Conservation (phyloP, 225 moss, liverwort and hornwort genomes). For the Sphagnum tenellum region DNA sequence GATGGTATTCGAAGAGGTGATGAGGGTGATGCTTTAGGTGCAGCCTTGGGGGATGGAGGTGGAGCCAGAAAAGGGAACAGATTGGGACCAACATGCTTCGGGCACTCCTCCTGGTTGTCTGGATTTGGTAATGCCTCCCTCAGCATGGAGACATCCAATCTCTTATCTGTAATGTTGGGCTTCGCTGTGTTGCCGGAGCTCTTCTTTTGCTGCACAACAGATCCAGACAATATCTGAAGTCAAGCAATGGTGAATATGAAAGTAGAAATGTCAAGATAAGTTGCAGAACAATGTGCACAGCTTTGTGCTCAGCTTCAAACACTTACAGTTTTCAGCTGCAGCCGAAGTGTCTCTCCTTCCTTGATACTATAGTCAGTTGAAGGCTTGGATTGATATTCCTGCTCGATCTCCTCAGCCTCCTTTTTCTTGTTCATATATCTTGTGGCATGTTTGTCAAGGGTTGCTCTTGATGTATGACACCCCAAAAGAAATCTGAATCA, state of each 20-base stretch:
- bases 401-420: slow-evolving; percentile 53
- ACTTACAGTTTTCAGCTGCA: slow-evolving; percentile 84
- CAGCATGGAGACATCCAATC: slow-evolving; percentile 15
- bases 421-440: slow-evolving; percentile 93
- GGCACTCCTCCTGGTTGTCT: slow-evolving; percentile 40
- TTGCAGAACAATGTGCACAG: background rate
- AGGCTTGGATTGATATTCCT: slow-evolving; percentile 69
- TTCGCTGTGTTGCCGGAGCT: slow-evolving; percentile 39
- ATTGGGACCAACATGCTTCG: slow-evolving; percentile 33
- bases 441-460: slow-evolving; percentile 18
- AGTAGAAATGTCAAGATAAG: background rate
- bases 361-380: slow-evolving; percentile 84
- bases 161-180: slow-evolving; percentile 24
- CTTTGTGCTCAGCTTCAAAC: background rate
- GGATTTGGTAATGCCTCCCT: slow-evolving; percentile 44
- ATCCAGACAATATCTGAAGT: slow-evolving; percentile 2
- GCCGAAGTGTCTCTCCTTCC: slow-evolving; percentile 87
- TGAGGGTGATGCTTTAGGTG: slow-evolving; percentile 18
- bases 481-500: background rate
- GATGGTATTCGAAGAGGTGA: slow-evolving; percentile 36
- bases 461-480: background rate
- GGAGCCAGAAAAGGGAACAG: slow-evolving; percentile 61
- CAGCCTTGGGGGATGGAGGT: slow-evolving; percentile 66
- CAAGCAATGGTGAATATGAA: slow-evolving; percentile 3
- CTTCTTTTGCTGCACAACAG: slow-evolving; percentile 36